Evolutionary conservation across 2,329 filamentous ascomycete genomes (phyloP), one percentile per base, ranked within the genome.

Genomic region (Fusarium annulatum): DNA sequence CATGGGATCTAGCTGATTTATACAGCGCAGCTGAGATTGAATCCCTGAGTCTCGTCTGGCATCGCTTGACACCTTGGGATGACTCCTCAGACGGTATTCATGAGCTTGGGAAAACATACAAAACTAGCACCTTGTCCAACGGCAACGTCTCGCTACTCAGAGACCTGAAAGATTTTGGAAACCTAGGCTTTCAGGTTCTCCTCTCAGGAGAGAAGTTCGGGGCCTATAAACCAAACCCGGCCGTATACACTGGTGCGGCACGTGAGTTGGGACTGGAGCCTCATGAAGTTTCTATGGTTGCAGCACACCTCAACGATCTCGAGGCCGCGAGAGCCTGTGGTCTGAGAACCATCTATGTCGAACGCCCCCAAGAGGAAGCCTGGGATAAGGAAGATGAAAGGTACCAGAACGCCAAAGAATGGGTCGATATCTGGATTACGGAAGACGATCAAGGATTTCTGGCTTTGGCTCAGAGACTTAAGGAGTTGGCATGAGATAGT

Each of bases 291-390:
- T 92, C 90, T 26, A 90, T 96, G 89, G 92, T 96, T 26, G 94
- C 94, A 21, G 91, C 93, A 42, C 93, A 96, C 82, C 82, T 96
- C 65, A 80, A 78, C 10, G 94, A 96, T 81, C 82, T 96, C 61
- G 84, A 88, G 68, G 92, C 88, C 0, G 94, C 94, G 9, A 90
- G 89, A 75, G 79, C 77, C 5, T 87, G 85, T 67, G 94, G 94
- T 0, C 83, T 95, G 68, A 86, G 88, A 75, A 94, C 93, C 0
- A 86, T 96, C 5, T 96, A 95, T 79, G 89, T 96, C 6, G 92
- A 94, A 82, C 85, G 94, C 65, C 80, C 82, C 7, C 74, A 80
- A 48, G 94, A 97, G 81, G 93, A 95, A 81, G 85, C 84, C 11
- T 92, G 89, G 88, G 76, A 77, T 14, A 60, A 74, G 23, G 87